Base-by-base conservation (phyloP, 2,329 filamentous ascomycete species). In the Aspergillus sp. region DNA sequence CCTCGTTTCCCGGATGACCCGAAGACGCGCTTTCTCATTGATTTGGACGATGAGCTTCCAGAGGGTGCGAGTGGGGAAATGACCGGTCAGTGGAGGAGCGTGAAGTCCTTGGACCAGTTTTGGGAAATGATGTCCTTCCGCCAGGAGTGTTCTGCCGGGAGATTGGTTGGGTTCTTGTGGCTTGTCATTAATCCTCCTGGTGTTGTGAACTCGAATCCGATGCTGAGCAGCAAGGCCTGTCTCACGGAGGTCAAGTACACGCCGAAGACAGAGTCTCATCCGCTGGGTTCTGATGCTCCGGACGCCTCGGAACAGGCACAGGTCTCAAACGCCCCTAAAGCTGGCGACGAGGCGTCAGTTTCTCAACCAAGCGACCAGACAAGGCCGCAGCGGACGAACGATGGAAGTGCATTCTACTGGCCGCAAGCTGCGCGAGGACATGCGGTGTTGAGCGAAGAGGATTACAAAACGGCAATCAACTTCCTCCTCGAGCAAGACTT, bases 91-190 rank as follows among this genome's bases (percentile, higher is more conserved):
- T 99, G 95, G 95, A 89, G 87, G 70, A 92, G 89, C 58, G 87
- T 97, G 22, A 88, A 83, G 70, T 89, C 86, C 0, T 78, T 99
- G 41, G 90, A 93, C n/a, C 87, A 93, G 64, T 99, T 99, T 69
- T 99, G 95, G 95, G 95, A 99, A 61, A 89, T 96, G 83, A 98
- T 99, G 93, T 89, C 93, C 0, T 98, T 90, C 70, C 83, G 95
- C 56, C 95, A 98, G 71, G 95, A 99, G 70, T 99, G 95, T 69
- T 96, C 93, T 0, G 91, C 92, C 34, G 96, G 95, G 0, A 83
- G 93, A 17, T 82, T 96, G 68, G 96, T 96, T 0, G 96, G 96
- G 0, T 99, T 99, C 65, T 82, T 98, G 24, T 99, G 96, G 93
- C 78, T 97, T 24, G 88, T 97, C 0, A 89, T 97, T 47, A 83